Evolutionary conservation across 2,329 filamentous ascomycete species (phyloP).

Genomic region (Thielaviopsis populi): DNA sequence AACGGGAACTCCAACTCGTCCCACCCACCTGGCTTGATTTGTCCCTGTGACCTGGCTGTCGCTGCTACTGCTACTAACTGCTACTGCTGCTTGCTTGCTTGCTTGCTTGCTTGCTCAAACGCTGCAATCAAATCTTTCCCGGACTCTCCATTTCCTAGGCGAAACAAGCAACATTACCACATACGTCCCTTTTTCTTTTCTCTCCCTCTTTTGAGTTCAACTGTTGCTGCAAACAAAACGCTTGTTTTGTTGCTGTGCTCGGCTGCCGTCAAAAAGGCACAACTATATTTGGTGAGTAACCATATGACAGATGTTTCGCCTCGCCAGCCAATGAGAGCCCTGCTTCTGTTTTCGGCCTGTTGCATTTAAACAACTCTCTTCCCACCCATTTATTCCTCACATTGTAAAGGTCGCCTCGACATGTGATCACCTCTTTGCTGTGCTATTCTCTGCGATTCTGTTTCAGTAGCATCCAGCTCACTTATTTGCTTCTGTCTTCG

Average conservation of each 20-base stretch:
- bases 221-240: not conserved
- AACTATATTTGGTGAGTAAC: conserved; percentile 11
- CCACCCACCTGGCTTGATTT: too few species aligned
- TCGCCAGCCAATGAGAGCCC: not conserved
- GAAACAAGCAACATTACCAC: not conserved
- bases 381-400: not conserved
- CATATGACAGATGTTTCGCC: not conserved
- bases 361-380: not conserved
- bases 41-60: too few species aligned
- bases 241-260: not conserved
- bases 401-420: not conserved
- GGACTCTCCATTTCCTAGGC: too few species aligned
- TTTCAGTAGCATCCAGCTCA: too few species aligned
- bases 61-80: too few species aligned
- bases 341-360: not conserved
- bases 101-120: too few species aligned
- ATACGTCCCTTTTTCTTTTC: not conserved
- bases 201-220: not conserved
- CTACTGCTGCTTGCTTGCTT: too few species aligned
- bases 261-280: not conserved
- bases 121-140: too few species aligned
- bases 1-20: too few species aligned
- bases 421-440: not conserved
- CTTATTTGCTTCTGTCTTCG: not conserved
- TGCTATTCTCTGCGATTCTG: not conserved